Evolutionary conservation across 371 early-diverging fungal species (phyloP).

Genomic region (Apophysomyces ossiformis): DNA sequence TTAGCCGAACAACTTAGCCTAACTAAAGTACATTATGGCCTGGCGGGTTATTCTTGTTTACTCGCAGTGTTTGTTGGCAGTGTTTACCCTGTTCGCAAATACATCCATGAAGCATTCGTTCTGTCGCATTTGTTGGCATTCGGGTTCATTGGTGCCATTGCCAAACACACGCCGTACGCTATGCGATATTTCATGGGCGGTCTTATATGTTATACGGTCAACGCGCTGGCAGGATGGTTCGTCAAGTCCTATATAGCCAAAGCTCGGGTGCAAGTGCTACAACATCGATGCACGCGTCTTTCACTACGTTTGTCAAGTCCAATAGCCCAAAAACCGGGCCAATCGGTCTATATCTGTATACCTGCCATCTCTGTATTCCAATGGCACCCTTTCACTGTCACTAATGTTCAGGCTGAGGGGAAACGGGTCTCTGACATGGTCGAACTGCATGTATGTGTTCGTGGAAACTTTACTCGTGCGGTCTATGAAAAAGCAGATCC

Average conservation of each 20-base stretch:
- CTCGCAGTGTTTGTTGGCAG: conserved; percentile 56
- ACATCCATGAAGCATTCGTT: conserved; percentile 54
- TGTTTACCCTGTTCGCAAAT: conserved; percentile 54
- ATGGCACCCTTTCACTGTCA: conserved; percentile 71
- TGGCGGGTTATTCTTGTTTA: conserved; percentile 55
- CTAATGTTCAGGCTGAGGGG: conserved; percentile 24
- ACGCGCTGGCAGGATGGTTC: conserved; percentile 59
- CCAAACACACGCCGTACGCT: conserved; percentile 63
- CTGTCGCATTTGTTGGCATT: conserved; percentile 55
- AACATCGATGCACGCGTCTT: conserved; percentile 50
- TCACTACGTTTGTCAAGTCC: conserved; percentile 47
- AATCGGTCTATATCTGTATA: conserved; percentile 59
- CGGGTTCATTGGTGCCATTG: conserved; percentile 53
- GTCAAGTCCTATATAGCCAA: conserved; percentile 53
- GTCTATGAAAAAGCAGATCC: conserved; percentile 42
- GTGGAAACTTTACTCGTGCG: conserved; percentile 58
- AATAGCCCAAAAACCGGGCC: conserved; percentile 52
- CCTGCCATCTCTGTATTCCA: conserved; percentile 59
- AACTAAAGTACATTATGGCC: conserved; percentile 56
- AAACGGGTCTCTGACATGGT: conserved; percentile 30
- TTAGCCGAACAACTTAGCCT: conserved; percentile 38
- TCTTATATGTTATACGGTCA: conserved; percentile 51
- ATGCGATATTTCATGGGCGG: conserved; percentile 64
- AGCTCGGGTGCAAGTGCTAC: conserved; percentile 51
- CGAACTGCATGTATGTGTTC: conserved; percentile 51